phyloP scores from a whole-genome alignment of 495 filamentous ascomycete species.

The Podospora anserina region DNA sequence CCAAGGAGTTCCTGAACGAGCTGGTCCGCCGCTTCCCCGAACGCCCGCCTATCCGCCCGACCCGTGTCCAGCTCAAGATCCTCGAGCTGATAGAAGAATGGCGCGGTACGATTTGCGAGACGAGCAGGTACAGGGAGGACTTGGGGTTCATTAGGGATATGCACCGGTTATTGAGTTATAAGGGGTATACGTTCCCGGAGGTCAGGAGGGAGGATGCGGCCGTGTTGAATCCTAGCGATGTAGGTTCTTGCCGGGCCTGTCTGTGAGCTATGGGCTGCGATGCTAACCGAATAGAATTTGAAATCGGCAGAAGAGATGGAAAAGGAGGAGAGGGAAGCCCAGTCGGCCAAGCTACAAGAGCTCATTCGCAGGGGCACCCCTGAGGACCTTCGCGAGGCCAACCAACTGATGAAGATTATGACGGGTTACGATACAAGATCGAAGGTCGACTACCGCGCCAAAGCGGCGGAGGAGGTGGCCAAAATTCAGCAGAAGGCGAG shows the following conservation, averaged over 20 bases:
- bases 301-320: conserved; percentile 99
- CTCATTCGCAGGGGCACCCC: conserved; percentile 88
- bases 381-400: conserved; percentile 91
- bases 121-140: conserved; percentile 94
- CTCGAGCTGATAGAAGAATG: conserved; percentile 98
- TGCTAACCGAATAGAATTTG: conserved; percentile 60
- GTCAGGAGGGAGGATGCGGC: conserved; percentile 90
- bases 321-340: conserved; percentile 88
- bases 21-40: conserved; percentile 95
- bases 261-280: conserved; percentile 5
- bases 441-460: conserved; percentile 96
- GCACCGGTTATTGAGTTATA: conserved; percentile 92
- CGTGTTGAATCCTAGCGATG: conserved; percentile 95
- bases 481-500: conserved; percentile 93
- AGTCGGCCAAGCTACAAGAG: conserved; percentile 96
- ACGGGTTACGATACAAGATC: conserved; percentile 90
- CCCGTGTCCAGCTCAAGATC: conserved; percentile 85
- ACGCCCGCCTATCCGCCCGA: conserved; percentile 79
- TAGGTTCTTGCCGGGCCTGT: conserved; percentile 45
- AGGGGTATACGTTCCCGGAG: conserved; percentile 94
- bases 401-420: conserved; percentile 98
- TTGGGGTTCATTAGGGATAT: conserved; percentile 95
- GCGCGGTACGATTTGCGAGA: conserved; percentile 96
- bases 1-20: conserved; percentile 98
- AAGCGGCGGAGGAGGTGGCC: conserved; percentile 90